A percentile compares a stretch with the other conserved stretches of the same genome.
These are phyloP conservation scores for Arthroderma sp. DNA, from an alignment of 2,329 filamentous ascomycete genomes.

Conservation along the genomic window DNA sequence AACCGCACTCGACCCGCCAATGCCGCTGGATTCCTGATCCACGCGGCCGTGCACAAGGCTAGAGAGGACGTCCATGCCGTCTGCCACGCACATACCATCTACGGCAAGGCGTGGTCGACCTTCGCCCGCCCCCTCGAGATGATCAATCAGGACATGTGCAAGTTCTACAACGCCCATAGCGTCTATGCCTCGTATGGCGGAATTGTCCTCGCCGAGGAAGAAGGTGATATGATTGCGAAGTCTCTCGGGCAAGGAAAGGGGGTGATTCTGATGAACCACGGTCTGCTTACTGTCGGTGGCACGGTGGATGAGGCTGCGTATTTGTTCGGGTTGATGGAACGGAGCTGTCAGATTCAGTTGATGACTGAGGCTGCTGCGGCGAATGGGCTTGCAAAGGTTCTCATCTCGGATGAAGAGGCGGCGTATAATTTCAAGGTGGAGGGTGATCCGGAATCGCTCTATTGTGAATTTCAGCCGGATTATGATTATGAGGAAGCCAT, in stretches of 20 bases:
- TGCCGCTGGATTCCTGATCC: constrained; percentile 36
- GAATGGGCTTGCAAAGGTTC: constrained; percentile 38
- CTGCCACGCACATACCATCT: constrained; percentile 34
- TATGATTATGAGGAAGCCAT: constrained; percentile 17
- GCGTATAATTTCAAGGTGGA: constrained; percentile 16
- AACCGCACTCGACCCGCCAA: constrained; percentile 26
- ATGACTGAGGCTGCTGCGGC: constrained; percentile 53
- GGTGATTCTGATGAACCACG: constrained; percentile 57
- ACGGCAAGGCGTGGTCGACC: constrained; percentile 33
- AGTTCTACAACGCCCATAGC: constrained; percentile 50
- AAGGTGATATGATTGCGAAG: constrained; percentile 50
- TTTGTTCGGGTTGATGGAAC: constrained; percentile 54
- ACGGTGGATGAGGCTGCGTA: constrained; percentile 66
- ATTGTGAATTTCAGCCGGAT: constrained; percentile 17
- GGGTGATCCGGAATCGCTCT: constrained; percentile 15
- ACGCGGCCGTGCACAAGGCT: constrained; percentile 36
- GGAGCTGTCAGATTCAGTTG: constrained; percentile 55
- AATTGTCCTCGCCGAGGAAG: constrained; percentile 48
- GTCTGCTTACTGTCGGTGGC: constrained; percentile 53
- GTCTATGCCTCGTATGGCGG: constrained; percentile 54
- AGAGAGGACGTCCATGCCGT: constrained; percentile 40
- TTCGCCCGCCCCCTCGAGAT: constrained; percentile 32
- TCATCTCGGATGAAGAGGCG: constrained; percentile 44
- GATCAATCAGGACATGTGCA: constrained; percentile 40
- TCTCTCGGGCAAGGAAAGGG: constrained; percentile 50